These are phyloP conservation scores for Nigrospora osmanthi DNA, from an alignment of 2,329 filamentous ascomycete species.

Conservation along the genomic window DNA sequence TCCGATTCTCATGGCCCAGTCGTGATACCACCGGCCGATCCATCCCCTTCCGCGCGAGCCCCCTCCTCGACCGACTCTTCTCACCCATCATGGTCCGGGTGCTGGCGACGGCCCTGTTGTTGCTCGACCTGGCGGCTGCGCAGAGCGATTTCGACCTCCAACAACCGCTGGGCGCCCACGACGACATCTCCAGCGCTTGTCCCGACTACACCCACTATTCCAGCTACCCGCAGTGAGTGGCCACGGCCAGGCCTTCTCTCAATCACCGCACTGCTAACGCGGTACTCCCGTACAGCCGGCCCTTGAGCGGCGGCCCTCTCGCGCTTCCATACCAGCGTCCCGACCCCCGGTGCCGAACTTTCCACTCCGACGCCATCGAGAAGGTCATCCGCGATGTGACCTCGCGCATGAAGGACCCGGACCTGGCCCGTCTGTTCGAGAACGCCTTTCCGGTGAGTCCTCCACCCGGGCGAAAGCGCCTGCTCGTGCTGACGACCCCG, in stretches of 20 bases:
- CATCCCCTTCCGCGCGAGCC: no score
- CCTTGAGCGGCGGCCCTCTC: slow-evolving; percentile 72
- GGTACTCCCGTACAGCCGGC: slow-evolving; percentile 45
- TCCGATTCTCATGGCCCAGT: no score
- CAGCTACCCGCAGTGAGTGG: neutral
- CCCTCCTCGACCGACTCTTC: no score
- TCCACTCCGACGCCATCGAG: slow-evolving; percentile 80
- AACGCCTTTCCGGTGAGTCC: slow-evolving; percentile 68
- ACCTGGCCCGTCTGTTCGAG: slow-evolving; percentile 86
- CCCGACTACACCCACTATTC: slow-evolving; percentile 1
- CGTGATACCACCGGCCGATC: no score
- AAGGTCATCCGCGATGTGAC: slow-evolving; percentile 79
- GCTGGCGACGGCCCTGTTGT: neutral
- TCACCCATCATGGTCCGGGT: no score
- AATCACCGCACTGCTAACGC: neutral
- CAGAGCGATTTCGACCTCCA: neutral
- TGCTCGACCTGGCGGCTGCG: neutral
- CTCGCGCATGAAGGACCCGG: slow-evolving; percentile 70
- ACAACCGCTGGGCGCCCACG: neutral
- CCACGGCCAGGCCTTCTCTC: neutral
- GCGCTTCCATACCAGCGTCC: slow-evolving; percentile 82
- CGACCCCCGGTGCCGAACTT: slow-evolving; percentile 74
- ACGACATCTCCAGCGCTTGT: neutral
- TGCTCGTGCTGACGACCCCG: slow-evolving; percentile 7
- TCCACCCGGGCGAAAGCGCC: neutral